Evolutionary conservation across 1,284 basidiomycete species (phyloP).

Genomic region (Pterulicium gracile): DNA sequence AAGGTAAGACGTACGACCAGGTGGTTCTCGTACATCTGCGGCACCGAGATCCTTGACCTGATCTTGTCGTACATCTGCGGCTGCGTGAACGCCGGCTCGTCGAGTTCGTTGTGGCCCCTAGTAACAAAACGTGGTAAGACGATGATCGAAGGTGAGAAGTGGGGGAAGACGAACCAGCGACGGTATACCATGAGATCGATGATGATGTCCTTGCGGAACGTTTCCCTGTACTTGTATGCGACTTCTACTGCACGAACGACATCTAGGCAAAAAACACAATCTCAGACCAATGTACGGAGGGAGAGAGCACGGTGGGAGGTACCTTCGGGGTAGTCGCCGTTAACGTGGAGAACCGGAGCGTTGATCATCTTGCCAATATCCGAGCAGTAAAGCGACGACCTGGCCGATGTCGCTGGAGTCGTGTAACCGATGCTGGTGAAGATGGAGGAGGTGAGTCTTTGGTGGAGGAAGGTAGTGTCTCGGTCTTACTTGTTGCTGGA

Average conservation of each 20-base stretch:
- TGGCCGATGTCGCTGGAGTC: constrained; percentile 71
- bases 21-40: constrained; percentile 71
- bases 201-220: constrained; percentile 83
- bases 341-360: constrained; percentile 83
- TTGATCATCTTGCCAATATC: constrained; percentile 88
- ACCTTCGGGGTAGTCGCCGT: constrained; percentile 87
- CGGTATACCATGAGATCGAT: constrained; percentile 84
- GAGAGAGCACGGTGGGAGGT: constrained; percentile 12
- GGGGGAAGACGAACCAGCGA: constrained; percentile 48
- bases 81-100: constrained; percentile 85
- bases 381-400: constrained; percentile 82
- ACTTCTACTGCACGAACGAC: constrained; percentile 70
- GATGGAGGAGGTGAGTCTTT: neutral
- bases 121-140: constrained; percentile 4
- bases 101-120: constrained; percentile 76
- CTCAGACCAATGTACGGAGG: constrained; percentile 2
- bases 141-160: neutral
- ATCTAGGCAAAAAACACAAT: constrained; percentile 30
- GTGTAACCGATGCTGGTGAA: constrained; percentile 75
- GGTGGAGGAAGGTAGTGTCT: neutral
- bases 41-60: constrained; percentile 64
- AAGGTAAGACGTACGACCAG: constrained; percentile 43
- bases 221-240: constrained; percentile 74
- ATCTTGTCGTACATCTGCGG: constrained; percentile 87
- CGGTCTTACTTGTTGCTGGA: constrained; percentile 8